Evolutionary conservation across 495 filamentous ascomycete genomes (phyloP).

Genomic region (Neurospora cerealis): DNA sequence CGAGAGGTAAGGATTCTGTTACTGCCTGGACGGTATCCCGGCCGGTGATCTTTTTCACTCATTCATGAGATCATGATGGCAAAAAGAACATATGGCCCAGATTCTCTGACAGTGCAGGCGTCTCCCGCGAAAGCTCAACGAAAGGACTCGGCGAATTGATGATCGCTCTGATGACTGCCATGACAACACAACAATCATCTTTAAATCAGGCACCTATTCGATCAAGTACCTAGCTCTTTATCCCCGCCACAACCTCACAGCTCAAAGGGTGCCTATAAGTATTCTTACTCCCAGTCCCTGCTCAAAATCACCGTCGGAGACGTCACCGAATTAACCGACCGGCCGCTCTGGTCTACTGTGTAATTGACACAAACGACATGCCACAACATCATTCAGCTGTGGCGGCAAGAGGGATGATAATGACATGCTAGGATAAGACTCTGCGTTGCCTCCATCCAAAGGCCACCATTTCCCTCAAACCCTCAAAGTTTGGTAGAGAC

Average conservation of each 20-base stretch:
- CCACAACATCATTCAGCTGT: no score
- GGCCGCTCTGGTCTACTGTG: background rate
- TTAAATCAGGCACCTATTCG: background rate
- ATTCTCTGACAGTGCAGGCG: background rate
- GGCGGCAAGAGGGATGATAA: no score
- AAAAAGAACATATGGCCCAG: background rate
- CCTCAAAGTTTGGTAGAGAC: background rate
- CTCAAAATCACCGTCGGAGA: background rate
- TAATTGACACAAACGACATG: background rate
- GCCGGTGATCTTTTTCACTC: background rate
- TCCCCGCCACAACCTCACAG: background rate
- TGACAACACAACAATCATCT: background rate
- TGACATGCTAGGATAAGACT: no score
- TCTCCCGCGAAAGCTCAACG: background rate
- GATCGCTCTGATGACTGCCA: background rate
- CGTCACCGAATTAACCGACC: background rate
- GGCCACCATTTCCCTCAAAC: background rate
- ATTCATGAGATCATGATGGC: background rate
- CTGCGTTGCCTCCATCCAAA: background rate
- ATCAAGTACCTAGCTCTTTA: background rate
- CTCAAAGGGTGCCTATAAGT: background rate
- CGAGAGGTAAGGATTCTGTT: background rate
- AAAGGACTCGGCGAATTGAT: background rate
- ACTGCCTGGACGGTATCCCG: background rate
- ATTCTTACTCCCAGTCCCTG: background rate